These are phyloP conservation scores for Triangularia verruculosa DNA, from an alignment of 2,329 filamentous ascomycete species.

Conservation along the genomic window DNA sequence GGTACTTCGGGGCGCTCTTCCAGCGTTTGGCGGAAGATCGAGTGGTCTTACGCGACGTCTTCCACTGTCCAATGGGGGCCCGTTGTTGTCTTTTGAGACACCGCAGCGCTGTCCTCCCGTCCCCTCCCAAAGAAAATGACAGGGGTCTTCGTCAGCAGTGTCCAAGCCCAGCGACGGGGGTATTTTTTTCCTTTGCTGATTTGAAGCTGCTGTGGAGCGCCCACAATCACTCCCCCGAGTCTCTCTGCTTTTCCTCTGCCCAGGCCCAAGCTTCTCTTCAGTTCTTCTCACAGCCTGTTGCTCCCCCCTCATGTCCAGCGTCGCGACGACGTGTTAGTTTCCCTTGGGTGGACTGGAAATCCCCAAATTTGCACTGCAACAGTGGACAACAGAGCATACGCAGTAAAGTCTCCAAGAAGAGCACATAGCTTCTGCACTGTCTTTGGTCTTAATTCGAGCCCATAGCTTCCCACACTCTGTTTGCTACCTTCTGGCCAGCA, in stretches of 20 bases:
- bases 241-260: not conserved
- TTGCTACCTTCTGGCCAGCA: too few relatives aligned
- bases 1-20: constrained; percentile 16
- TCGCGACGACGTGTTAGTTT: not conserved
- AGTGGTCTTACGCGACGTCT: constrained; percentile 14
- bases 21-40: constrained; percentile 16
- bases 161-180: not conserved
- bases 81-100: constrained; percentile 21
- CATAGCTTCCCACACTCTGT: too few relatives aligned
- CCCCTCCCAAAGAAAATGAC: constrained; percentile 4
- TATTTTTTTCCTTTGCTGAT: constrained; percentile 9
- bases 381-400: too few relatives aligned
- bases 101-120: constrained; percentile 12
- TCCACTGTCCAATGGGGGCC: constrained; percentile 15
- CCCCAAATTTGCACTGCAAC: too few relatives aligned
- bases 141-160: constrained; percentile 18
- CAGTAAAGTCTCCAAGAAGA: too few relatives aligned
- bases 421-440: too few relatives aligned
- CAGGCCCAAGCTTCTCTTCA: constrained; percentile 1
- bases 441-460: too few relatives aligned
- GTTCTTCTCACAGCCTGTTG: not conserved
- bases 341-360: too few relatives aligned
- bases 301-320: not conserved
- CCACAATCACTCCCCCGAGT: not conserved
- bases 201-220: constrained; percentile 6